Percentiles rank a stretch among this genome's conserved stretches.
phyloP scores from a whole-genome alignment of 2,329 filamentous ascomycete genomes.

The Fonsecaea multimorphosa region DNA sequence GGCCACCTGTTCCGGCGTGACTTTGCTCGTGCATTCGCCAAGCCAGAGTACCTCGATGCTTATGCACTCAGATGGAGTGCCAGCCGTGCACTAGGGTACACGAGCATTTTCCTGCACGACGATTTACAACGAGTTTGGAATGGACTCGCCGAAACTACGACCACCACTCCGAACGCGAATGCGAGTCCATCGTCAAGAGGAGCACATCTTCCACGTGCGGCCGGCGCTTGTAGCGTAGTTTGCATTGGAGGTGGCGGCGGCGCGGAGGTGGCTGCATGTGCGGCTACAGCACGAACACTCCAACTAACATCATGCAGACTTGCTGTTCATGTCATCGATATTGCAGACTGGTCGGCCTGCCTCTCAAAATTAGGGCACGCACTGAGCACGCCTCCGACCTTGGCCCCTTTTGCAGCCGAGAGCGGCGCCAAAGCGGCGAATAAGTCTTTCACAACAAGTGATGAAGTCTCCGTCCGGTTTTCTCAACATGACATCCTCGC shows the following conservation, averaged over 20 bases:
- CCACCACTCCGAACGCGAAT: neutral
- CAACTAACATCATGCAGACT: constrained; percentile 12
- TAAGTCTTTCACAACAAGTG: constrained; percentile 28
- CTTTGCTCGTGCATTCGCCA: constrained; percentile 79
- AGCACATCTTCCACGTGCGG: constrained; percentile 1
- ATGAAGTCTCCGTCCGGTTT: constrained; percentile 50
- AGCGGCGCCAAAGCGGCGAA: constrained; percentile 34
- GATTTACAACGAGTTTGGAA: constrained; percentile 31
- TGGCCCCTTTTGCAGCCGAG: constrained; percentile 36
- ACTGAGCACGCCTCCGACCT: constrained; percentile 50
- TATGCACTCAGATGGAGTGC: constrained; percentile 94
- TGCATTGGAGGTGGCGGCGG: constrained; percentile 71
- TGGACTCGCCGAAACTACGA: constrained; percentile 16
- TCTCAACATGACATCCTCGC: constrained; percentile 59
- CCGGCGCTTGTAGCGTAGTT: constrained; percentile 49
- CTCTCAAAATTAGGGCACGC: constrained; percentile 63
- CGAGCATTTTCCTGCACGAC: constrained; percentile 57
- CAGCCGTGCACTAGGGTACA: constrained; percentile 80
- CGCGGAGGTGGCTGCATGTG: constrained; percentile 70
- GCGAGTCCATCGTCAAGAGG: neutral
- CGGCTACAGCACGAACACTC: constrained; percentile 43
- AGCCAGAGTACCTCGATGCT: constrained; percentile 72
- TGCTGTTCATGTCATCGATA: constrained; percentile 74
- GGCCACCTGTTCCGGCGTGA: constrained; percentile 83
- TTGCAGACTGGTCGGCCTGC: constrained; percentile 76